Base-by-base conservation (phyloP, 441 rosid genomes). In the Gossypium lobatum region DNA sequence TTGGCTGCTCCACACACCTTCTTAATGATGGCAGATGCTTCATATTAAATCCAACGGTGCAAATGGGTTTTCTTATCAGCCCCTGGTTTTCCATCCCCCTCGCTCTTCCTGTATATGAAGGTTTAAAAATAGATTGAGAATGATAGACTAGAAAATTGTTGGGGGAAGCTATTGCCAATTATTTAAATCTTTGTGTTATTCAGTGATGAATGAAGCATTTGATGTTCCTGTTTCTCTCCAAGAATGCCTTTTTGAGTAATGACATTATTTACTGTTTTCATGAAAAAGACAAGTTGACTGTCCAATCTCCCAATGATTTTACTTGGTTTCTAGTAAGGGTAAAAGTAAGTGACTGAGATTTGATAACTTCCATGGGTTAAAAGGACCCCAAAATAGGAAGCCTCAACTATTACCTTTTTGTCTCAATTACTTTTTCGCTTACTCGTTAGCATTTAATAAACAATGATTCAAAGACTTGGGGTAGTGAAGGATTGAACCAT, bases 11-110 rank as follows among this genome's bases (percentile, higher is more conserved):
- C 72, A 63, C 34, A 17, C 20, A 23, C 21, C 10, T n/a, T 53
- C 45, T 8, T 11, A 62, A 18, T 45, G 2, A 62, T 63, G 72
- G 77, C 65, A 31, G 39, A 62, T 23, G 20, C 3, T 69, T 75
- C 77, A 67, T 14, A 2, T 73, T 54, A 48, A 48, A 25, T 70
- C 34, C 52, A 50, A n/a, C 17, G 39, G 7, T 28, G 70, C 61
- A 18, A 73, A 62, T 48, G 70, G 70, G 61, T 73, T 73, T 62
- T 23, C 21, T 17, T 61, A 50, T 28, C 70, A 28, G 70, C 76
- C 76, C 34, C 18, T 62, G 76, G 62, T 73, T 61, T 62, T 25
- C 14, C 31, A 8, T 1, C 67, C 26, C 23, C 14, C 31, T 34
- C 39, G 39, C 39, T 34, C 39, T 34, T 34, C 39, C 9, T 6